Evolutionary conservation across 345 rosid genomes (phyloP), one percentile per base, ranked within the genome.

Genomic region (Arabis alpina): DNA sequence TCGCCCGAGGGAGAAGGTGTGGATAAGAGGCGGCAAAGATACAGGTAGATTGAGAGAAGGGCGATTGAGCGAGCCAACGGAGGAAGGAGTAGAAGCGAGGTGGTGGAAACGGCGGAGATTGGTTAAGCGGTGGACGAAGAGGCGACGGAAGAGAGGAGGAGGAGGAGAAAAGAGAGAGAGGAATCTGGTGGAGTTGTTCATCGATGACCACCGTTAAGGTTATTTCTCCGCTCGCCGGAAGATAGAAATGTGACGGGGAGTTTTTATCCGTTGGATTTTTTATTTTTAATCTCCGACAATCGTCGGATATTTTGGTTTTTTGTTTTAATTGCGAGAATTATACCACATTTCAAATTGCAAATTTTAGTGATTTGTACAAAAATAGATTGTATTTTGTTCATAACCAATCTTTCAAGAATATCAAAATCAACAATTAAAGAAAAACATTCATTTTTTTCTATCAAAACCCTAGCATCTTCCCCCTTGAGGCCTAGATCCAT

Each of bases 151-250:
- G 5, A 76, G 74, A 13, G 81, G 78, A 51, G 83, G 77, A 65
- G 88, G 74, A 34, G 87, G 59, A 66, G 87, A 69, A 23, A 91
- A 86, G 62, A 87, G 86, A 63, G 85, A 56, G 70, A 91, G 74
- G 79, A 91, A 71, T 59, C 90, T 80, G 49, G 88, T 69, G 78
- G 88, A 76, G 77, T 79, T 74, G 66, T 87, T 81, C 96, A 91
- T 90, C 42, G 66, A 71, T 48, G 66, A 44, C 55, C 19, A 44
- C 55, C 19, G 70, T 54, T 62, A 3, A 42, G 74, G 74, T 66
- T 52, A 36, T 27, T 12, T 30, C 36, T 30, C 39, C 64, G 13
- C 8, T 47, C 48, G 27, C 25, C 54, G 54, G 54, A 61, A 25
- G 27, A 61, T 54, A 13, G 19, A 8, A 43, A 45, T 39, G 41